These are phyloP conservation scores for Sarcodon sp. DNA, from an alignment of 768 basidiomycete genomes.

Conservation along the genomic window DNA sequence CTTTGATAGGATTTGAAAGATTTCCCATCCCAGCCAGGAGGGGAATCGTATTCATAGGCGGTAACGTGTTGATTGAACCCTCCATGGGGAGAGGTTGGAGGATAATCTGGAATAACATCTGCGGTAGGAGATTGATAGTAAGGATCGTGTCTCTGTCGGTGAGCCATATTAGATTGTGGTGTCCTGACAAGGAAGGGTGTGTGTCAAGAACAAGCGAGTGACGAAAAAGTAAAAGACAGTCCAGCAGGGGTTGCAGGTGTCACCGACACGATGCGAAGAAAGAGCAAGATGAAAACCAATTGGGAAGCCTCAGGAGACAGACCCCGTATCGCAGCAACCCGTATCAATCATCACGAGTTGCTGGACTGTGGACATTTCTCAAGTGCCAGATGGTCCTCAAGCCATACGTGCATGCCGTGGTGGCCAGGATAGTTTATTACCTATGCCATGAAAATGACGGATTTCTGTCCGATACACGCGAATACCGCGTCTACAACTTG, in stretches of 20 bases:
- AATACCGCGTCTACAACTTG: no score
- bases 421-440: no score
- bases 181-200: not conserved
- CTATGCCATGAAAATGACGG: no score
- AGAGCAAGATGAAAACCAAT: not conserved
- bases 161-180: conserved; percentile 13
- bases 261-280: not conserved
- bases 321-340: not conserved
- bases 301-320: not conserved
- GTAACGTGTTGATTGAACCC: conserved; percentile 7
- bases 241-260: not conserved
- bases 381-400: no score
- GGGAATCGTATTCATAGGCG: conserved; percentile 11
- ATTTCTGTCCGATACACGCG: no score
- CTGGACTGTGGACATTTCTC: no score
- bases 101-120: conserved; percentile 1
- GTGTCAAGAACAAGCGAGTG: conserved; percentile 6
- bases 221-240: not conserved
- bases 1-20: conserved; percentile 54
- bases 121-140: conserved; percentile 8
- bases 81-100: conserved; percentile 5
- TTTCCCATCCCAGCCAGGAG: conserved; percentile 28
- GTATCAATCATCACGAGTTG: no score
- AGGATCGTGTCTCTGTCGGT: conserved; percentile 15
- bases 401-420: no score